phyloP scores from a whole-genome alignment of 192 early-diverging fungal genomes.

The Ambispora gerdemannii region DNA sequence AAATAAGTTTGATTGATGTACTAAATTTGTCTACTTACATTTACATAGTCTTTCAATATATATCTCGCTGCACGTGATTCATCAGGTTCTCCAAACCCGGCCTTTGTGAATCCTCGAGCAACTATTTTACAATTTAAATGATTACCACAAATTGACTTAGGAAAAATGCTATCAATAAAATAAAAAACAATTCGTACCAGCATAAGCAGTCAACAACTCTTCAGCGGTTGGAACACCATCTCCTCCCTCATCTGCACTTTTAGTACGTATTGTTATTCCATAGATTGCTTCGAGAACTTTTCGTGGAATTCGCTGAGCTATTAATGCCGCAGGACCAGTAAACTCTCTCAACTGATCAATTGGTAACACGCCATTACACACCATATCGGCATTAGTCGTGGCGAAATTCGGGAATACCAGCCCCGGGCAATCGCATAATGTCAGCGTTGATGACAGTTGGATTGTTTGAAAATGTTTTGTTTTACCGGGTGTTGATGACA shows the following conservation, averaged over 20 bases:
- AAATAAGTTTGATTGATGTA: background rate
- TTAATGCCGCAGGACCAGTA: conserved; percentile 79
- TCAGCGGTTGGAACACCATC: conserved; percentile 76
- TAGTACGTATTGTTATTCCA: conserved; percentile 82
- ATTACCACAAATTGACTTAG: too few species aligned
- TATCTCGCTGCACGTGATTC: conserved; percentile 94
- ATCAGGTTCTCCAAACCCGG: conserved; percentile 95
- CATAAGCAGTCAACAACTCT: conserved; percentile 89
- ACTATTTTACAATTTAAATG: conserved; percentile 43
- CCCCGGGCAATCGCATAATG: conserved; percentile 99
- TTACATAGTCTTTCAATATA: conserved; percentile 97
- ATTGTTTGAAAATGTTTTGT: conserved; percentile 99
- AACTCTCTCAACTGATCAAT: conserved; percentile 98
- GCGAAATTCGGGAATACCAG: conserved; percentile 99
- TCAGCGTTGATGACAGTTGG: conserved; percentile 74
- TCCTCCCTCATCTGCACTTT: conserved; percentile 74
- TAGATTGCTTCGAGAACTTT: conserved; percentile 86
- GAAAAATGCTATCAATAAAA: background rate
- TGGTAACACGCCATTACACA: conserved; percentile 97
- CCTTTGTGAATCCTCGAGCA: conserved; percentile 86
- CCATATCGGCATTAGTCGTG: conserved; percentile 97
- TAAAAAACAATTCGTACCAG: conserved; percentile 56
- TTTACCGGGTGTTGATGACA: conserved; percentile 96
- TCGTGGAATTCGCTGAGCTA: conserved; percentile 83
- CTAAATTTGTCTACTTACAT: conserved; percentile 43